phyloP scores from a whole-genome alignment of 495 filamentous ascomycete species.

The Penicillium ucsense region DNA sequence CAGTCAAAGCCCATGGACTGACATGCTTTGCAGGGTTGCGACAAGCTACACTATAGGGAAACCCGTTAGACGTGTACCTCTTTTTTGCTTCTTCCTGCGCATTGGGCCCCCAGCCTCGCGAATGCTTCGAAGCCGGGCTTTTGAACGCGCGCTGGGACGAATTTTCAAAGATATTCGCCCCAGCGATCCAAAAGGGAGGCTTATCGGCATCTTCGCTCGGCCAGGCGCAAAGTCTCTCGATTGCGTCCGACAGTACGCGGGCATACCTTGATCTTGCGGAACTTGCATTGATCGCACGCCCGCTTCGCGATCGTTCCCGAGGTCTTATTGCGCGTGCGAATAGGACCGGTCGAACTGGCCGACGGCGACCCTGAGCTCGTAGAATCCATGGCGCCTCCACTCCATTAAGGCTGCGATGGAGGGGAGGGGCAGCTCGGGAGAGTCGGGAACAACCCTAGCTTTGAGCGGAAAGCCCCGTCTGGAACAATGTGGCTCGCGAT shows the following conservation, averaged over 20 bases:
- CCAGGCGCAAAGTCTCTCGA: neutral
- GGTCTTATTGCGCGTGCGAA: conserved; percentile 21
- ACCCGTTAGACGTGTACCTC: neutral
- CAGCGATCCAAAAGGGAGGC: neutral
- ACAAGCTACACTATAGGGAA: conserved; percentile 27
- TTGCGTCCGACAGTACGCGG: neutral
- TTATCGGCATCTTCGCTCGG: neutral
- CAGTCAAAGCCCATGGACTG: conserved; percentile 35
- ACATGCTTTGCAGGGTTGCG: conserved; percentile 31
- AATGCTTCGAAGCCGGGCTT: too few relatives aligned
- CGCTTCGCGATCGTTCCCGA: conserved; percentile 22
- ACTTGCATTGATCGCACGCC: conserved; percentile 35
- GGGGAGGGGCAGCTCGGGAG: too few relatives aligned
- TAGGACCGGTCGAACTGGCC: conserved; percentile 12
- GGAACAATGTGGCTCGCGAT: too few relatives aligned
- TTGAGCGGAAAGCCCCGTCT: too few relatives aligned
- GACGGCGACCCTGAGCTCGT: conserved; percentile 12
- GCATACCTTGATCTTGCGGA: conserved; percentile 34
- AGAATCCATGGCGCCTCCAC: conserved; percentile 13
- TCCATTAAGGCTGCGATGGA: conserved; percentile 4
- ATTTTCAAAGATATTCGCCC: too few relatives aligned
- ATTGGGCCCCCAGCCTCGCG: too few relatives aligned
- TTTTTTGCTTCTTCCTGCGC: too few relatives aligned
- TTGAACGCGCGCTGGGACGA: too few relatives aligned
- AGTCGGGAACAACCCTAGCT: too few relatives aligned